phyloP scores from a whole-genome alignment of 2,329 filamentous ascomycete species.

The Ambrosiella beaveri region DNA sequence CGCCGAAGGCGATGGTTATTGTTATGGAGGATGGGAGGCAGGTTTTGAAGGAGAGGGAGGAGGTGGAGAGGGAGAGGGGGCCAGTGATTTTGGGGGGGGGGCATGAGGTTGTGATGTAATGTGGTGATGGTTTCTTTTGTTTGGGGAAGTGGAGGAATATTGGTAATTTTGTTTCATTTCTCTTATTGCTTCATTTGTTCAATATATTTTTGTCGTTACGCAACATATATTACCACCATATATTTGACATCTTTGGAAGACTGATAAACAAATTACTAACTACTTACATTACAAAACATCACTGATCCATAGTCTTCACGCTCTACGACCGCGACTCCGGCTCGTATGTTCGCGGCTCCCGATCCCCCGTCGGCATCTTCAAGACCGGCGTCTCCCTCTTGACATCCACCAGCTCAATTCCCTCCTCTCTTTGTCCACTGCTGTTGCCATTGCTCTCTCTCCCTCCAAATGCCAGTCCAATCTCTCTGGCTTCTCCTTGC shows the following conservation, averaged over 20 bases:
- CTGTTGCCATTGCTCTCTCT: background rate
- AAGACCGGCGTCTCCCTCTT: slow-evolving; percentile 26
- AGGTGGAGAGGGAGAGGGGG: background rate
- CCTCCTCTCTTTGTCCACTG: slow-evolving; percentile 18
- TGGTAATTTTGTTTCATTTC: background rate
- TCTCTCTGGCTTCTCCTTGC: slow-evolving; percentile 10
- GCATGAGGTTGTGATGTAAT: slow-evolving; percentile 6
- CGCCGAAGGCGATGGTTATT: slow-evolving; percentile 18
- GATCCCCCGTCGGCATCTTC: slow-evolving; percentile 15
- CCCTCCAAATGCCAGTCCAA: slow-evolving; percentile 13
- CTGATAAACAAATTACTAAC: background rate
- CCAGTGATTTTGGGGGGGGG: slow-evolving; percentile 9
- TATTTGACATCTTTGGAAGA: no score
- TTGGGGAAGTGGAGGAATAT: background rate
- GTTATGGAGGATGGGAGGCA: slow-evolving; percentile 7
- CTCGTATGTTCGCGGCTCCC: slow-evolving; percentile 15
- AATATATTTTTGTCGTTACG: background rate
- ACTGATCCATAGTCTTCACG: background rate
- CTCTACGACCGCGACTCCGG: background rate
- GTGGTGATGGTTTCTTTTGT: background rate
- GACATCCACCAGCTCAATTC: slow-evolving; percentile 33
- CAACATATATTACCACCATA: no score
- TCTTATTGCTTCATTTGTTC: background rate
- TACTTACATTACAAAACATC: background rate
- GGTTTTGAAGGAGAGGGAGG: background rate